Conservation (phyloP, 176 grass and related monocot genomes). For the Cymbopogon citratus region DNA sequence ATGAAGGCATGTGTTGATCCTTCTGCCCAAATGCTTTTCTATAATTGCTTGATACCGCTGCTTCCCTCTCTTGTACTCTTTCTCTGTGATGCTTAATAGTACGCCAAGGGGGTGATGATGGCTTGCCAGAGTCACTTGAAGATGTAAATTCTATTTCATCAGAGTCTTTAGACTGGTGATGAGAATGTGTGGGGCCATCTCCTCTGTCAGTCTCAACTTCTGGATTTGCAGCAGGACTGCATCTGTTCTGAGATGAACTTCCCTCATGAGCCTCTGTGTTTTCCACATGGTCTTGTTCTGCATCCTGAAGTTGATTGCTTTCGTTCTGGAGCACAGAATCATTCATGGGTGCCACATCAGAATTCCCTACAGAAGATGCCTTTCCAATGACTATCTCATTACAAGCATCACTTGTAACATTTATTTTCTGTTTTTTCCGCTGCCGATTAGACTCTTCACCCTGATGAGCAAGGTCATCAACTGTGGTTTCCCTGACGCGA, state of each 20-base stretch:
- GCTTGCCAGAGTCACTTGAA: conserved; percentile 26
- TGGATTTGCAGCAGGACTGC: conserved; percentile 4
- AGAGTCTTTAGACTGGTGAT: conserved; percentile 2
- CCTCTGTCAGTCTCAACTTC: conserved; percentile 18
- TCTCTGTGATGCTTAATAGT: conserved; percentile 5
- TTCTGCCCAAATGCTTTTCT: conserved; percentile 13
- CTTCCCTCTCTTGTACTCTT: conserved; percentile 18
- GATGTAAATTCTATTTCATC: conserved; percentile 37
- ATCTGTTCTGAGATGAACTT: conserved; percentile 19
- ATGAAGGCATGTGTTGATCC: conserved; percentile 24
- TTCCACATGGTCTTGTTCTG: conserved; percentile 12
- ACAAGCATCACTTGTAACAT: conserved; percentile 11
- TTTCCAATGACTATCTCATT: conserved; percentile 19
- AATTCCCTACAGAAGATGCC: background rate
- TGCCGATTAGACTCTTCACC: conserved; percentile 12
- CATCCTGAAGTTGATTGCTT: conserved; percentile 18
- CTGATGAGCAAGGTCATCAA: background rate
- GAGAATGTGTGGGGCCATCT: conserved; percentile 10
- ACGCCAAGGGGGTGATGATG: conserved; percentile 20
- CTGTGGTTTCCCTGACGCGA: background rate
- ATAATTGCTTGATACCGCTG: conserved; percentile 3
- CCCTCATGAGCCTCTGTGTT: conserved; percentile 16
- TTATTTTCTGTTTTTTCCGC: conserved; percentile 32
- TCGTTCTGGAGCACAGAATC: conserved; percentile 17
- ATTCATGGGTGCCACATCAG: conserved; percentile 8